Conservation (phyloP, 805 yeast species). For the Spathaspora hagerdaliae region DNA sequence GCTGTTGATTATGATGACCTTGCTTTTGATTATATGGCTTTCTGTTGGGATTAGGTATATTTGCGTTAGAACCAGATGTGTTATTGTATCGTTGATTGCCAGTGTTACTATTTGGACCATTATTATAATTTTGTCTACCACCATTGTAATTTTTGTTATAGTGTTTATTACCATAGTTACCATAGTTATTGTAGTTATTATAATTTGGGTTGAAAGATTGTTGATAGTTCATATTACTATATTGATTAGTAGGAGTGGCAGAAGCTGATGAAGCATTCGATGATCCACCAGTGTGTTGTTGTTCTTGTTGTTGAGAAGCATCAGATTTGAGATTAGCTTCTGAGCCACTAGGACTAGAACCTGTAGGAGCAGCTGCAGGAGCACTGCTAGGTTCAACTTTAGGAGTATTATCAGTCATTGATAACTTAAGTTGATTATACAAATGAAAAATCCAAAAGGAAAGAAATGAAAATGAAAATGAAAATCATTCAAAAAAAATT, state of each 20-base stretch:
- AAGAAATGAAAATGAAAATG: slow-evolving; percentile 1
- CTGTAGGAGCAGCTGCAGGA: slow-evolving; percentile 1
- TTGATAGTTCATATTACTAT: slow-evolving; percentile 8
- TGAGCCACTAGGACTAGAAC: neutral
- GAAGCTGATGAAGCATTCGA: slow-evolving; percentile 2
- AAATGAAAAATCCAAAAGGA: neutral
- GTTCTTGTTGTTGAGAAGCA: slow-evolving; percentile 3
- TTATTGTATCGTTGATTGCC: neutral
- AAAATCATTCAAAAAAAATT: neutral
- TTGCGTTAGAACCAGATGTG: slow-evolving; percentile 2
- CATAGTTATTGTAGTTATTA: slow-evolving; percentile 4
- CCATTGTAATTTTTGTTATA: slow-evolving; percentile 1
- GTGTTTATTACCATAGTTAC: slow-evolving; percentile 4
- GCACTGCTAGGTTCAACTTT: slow-evolving; percentile 8
- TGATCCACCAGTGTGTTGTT: slow-evolving; percentile 1
- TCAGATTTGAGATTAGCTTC: neutral
- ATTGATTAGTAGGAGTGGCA: slow-evolving; percentile 8
- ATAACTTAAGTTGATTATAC: neutral
- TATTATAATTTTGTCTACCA: slow-evolving; percentile 4
- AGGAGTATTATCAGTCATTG: slow-evolving; percentile 14
- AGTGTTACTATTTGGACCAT: slow-evolving; percentile 2
- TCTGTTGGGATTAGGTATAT: slow-evolving; percentile 4
- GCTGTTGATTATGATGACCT: slow-evolving; percentile 15
- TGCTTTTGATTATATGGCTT: slow-evolving; percentile 11
- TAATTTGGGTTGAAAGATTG: slow-evolving; percentile 1